Conservation (phyloP, 352 stramenopile genomes). For the Pythium vanterpoolii region DNA sequence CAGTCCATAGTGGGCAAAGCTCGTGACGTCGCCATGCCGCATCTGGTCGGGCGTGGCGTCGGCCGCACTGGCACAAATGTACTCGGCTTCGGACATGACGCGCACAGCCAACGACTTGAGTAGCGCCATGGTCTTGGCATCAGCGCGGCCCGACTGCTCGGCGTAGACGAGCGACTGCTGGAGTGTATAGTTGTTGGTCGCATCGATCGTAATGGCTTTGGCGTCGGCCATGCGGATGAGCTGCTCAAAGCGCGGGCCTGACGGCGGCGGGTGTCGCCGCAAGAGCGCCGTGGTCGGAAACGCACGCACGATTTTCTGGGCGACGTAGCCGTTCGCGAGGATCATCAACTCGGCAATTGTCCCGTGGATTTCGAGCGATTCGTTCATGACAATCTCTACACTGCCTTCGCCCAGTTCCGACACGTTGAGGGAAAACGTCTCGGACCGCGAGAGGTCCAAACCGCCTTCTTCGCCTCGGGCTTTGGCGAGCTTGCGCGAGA, state of each 20-base stretch:
- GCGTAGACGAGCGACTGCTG: slow-evolving; percentile 67
- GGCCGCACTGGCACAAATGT: slow-evolving; percentile 80
- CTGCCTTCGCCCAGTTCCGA: slow-evolving; percentile 50
- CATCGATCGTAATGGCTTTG: slow-evolving; percentile 70
- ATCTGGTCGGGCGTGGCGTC: slow-evolving; percentile 28
- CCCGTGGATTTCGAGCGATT: slow-evolving; percentile 91
- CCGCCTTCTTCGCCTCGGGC: slow-evolving; percentile 63
- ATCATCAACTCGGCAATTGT: slow-evolving; percentile 95
- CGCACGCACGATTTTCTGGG: slow-evolving; percentile 68
- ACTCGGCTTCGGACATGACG: slow-evolving; percentile 94
- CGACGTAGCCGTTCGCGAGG: slow-evolving; percentile 89
- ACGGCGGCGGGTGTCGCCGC: slow-evolving; percentile 80
- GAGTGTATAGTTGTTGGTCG: slow-evolving; percentile 78
- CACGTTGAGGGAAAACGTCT: slow-evolving; percentile 84
- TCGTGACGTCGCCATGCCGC: slow-evolving; percentile 44
- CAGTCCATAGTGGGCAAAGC: slow-evolving; percentile 86
- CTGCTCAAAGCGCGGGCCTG: slow-evolving; percentile 69
- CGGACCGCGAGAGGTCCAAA: slow-evolving; percentile 76
- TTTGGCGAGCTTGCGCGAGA: slow-evolving; percentile 56
- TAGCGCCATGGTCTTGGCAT: slow-evolving; percentile 82
- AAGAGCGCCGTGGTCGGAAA: slow-evolving; percentile 87
- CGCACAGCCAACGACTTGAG: slow-evolving; percentile 92
- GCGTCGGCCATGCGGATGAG: slow-evolving; percentile 69
- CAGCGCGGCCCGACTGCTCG: slow-evolving; percentile 53
- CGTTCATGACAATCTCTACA: slow-evolving; percentile 86